These are phyloP conservation scores for Komagataella populi DNA, from an alignment of 805 yeast genomes.

Conservation along the genomic window DNA sequence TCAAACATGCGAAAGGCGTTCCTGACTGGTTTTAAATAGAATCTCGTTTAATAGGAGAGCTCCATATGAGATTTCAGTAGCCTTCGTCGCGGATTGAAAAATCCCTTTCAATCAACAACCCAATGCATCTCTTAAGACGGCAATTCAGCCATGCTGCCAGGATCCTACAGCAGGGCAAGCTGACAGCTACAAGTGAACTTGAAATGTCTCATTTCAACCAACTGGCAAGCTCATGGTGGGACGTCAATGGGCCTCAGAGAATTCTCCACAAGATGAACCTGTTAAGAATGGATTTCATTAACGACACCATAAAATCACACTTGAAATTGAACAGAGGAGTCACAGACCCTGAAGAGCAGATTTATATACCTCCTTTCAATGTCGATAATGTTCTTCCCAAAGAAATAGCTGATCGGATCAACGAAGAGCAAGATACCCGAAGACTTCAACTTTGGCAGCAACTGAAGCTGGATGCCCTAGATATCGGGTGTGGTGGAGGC, in stretches of 20 bases:
- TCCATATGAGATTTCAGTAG: not conserved
- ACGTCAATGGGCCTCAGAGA: slow-evolving; percentile 82
- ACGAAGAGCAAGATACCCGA: slow-evolving; percentile 33
- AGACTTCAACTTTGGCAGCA: slow-evolving; percentile 21
- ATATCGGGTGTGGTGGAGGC: slow-evolving; percentile 99
- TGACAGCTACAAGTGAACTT: not conserved
- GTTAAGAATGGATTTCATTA: slow-evolving; percentile 77
- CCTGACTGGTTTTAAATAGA: slow-evolving; percentile 60
- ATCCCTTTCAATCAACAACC: not conserved
- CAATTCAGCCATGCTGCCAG: not conserved
- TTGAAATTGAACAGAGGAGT: slow-evolving; percentile 27
- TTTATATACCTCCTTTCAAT: slow-evolving; percentile 71
- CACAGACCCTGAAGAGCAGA: slow-evolving; percentile 23
- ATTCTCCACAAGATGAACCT: slow-evolving; percentile 91
- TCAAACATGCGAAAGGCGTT: slow-evolving; percentile 67
- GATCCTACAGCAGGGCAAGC: not conserved
- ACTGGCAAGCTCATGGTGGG: slow-evolving; percentile 98
- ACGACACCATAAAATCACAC: slow-evolving; percentile 36
- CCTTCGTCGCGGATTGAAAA: not conserved
- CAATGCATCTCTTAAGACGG: not conserved
- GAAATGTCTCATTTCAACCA: slow-evolving; percentile 54
- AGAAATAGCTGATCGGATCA: slow-evolving; percentile 31
- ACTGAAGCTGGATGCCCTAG: slow-evolving; percentile 44
- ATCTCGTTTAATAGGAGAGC: not conserved
- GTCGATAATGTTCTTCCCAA: slow-evolving; percentile 45